phyloP scores from a whole-genome alignment of 345 rosid species.

The Limnanthes douglasii region DNA sequence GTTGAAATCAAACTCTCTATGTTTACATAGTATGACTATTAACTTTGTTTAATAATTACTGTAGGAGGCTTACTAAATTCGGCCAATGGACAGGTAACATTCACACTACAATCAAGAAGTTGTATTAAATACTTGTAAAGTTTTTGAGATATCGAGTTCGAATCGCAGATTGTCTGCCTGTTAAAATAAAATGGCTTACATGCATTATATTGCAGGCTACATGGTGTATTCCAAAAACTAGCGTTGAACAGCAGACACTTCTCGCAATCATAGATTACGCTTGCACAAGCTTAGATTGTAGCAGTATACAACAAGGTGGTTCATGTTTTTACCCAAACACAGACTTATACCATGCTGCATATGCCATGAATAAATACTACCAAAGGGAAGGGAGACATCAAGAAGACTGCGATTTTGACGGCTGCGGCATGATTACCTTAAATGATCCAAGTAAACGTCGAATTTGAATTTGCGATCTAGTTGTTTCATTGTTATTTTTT shows the following conservation, averaged over 20 bases:
- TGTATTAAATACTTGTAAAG: neutral
- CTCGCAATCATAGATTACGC: slow-evolving; percentile 9
- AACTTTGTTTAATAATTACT: neutral
- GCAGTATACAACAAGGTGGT: slow-evolving; percentile 3
- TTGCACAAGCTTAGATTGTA: slow-evolving; percentile 7
- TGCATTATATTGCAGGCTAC: slow-evolving; percentile 1
- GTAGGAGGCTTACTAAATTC: neutral
- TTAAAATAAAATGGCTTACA: neutral
- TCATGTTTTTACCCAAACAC: slow-evolving; percentile 9
- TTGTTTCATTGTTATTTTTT: neutral
- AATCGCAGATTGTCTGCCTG: neutral
- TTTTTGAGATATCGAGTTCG: neutral
- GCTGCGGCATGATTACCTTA: slow-evolving; percentile 4
- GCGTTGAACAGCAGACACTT: too few relatives aligned
- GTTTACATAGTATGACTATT: neutral
- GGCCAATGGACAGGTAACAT: slow-evolving; percentile 4
- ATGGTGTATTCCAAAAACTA: slow-evolving; percentile 7
- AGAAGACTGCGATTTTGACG: slow-evolving; percentile 1
- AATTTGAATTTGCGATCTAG: too few relatives aligned
- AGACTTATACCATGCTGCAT: slow-evolving; percentile 6
- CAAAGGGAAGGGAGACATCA: slow-evolving; percentile 1
- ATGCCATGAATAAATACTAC: slow-evolving; percentile 9
- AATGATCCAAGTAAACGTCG: slow-evolving; percentile 10
- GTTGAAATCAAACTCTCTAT: neutral
- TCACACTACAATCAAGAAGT: too few relatives aligned